Conservation (phyloP, 108 stramenopile species). For the Pseudonitzschia pungens region DNA sequence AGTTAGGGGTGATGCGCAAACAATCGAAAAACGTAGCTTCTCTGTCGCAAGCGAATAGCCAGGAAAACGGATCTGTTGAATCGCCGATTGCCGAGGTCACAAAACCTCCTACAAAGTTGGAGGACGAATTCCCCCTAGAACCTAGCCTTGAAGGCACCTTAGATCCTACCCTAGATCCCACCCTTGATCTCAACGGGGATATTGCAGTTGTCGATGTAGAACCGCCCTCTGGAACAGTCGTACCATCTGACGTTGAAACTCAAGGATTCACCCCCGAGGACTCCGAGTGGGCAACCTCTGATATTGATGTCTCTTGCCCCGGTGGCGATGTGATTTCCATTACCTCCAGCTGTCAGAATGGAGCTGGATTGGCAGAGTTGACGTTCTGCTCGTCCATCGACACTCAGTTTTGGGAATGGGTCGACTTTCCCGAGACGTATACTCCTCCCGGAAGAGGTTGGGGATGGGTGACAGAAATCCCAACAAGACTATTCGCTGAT, state of each 20-base stretch:
- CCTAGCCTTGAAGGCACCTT: too few relatives aligned
- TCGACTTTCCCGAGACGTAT: not conserved
- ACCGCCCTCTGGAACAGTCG: too few relatives aligned
- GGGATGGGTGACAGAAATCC: slow-evolving; percentile 7
- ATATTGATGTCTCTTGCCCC: too few relatives aligned
- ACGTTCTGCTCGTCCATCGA: not conserved
- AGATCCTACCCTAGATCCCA: not conserved
- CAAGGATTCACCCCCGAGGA: too few relatives aligned
- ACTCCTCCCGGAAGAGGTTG: not conserved
- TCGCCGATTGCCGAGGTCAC: not conserved
- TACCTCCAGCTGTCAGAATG: not conserved
- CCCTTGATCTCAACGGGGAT: not conserved
- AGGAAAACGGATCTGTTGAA: not conserved
- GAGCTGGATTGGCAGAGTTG: not conserved
- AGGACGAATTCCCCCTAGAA: not conserved
- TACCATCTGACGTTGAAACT: not conserved
- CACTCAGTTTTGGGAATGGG: slow-evolving; percentile 5
- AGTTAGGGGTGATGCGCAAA: not conserved
- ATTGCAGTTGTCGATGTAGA: too few relatives aligned
- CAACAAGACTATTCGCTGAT: not conserved
- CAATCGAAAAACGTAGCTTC: not conserved
- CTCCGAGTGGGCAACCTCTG: too few relatives aligned
- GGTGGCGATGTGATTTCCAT: not conserved
- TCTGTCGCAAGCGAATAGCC: not conserved
- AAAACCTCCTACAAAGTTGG: not conserved